Evolutionary conservation across 1,284 basidiomycete species (phyloP).

Genomic region (Cystobasidium slooffiae): DNA sequence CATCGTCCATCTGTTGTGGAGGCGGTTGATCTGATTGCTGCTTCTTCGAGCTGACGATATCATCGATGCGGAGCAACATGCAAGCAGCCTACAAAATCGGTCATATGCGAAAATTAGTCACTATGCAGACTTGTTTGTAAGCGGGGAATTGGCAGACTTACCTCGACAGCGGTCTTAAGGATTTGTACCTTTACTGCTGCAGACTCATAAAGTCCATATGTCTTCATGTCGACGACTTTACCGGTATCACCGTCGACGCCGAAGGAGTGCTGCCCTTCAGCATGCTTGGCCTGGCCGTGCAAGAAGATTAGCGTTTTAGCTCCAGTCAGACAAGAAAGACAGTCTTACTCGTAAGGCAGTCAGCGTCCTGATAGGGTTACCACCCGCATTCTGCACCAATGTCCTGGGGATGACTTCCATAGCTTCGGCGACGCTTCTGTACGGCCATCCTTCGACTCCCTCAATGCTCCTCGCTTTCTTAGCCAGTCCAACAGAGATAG

Average conservation of each 20-base stretch:
- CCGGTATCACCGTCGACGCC: constrained; percentile 95
- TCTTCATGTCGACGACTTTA: constrained; percentile 93
- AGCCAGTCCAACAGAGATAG: constrained; percentile 86
- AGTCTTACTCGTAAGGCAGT: constrained; percentile 81
- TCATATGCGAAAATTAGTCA: not conserved
- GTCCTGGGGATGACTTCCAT: constrained; percentile 98
- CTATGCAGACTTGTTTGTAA: not conserved
- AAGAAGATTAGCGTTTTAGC: not conserved
- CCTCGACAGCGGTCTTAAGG: constrained; percentile 93
- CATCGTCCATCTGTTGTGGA: constrained; percentile 30
- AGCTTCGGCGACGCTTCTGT: constrained; percentile 89
- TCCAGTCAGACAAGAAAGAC: constrained; percentile 44
- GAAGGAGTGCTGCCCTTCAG: constrained; percentile 84
- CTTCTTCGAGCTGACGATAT: constrained; percentile 68
- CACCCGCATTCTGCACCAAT: constrained; percentile 92
- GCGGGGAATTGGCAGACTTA: not conserved
- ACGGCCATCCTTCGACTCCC: constrained; percentile 88
- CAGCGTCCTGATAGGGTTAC: constrained; percentile 88
- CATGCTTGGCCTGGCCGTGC: constrained; percentile 81
- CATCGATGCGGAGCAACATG: constrained; percentile 89
- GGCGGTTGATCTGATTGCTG: constrained; percentile 40
- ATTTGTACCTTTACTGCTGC: constrained; percentile 98
- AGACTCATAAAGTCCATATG: constrained; percentile 89
- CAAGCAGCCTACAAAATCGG: constrained; percentile 69
- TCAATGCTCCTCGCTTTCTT: constrained; percentile 77